phyloP scores from a whole-genome alignment of 176 grass and related monocot genomes.

The Oryza glaberrima region DNA sequence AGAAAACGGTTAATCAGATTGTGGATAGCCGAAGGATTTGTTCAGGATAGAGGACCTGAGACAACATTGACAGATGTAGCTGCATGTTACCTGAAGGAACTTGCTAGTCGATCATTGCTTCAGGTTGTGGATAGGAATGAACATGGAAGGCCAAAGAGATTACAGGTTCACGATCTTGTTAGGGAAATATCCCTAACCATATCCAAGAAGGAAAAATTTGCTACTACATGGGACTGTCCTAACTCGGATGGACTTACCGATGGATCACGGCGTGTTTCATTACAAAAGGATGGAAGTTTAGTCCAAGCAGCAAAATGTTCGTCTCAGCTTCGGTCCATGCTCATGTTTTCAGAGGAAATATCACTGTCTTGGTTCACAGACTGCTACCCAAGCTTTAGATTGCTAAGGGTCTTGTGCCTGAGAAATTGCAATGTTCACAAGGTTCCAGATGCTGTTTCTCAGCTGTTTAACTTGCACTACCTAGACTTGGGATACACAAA shows the following conservation, averaged over 20 bases:
- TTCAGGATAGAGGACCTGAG: conserved; percentile 39
- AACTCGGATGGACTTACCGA: not conserved
- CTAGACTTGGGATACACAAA: conserved; percentile 39
- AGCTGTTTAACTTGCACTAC: conserved; percentile 53
- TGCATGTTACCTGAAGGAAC: conserved; percentile 44
- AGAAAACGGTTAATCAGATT: conserved; percentile 45
- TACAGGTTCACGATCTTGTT: conserved; percentile 56
- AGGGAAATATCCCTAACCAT: conserved; percentile 42
- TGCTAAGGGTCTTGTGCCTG: conserved; percentile 44
- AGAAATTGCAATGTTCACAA: conserved; percentile 35
- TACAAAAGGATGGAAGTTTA: conserved; percentile 24
- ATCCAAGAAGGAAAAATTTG: conserved; percentile 48
- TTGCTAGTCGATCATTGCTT: conserved; percentile 42
- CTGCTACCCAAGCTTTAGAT: conserved; percentile 38
- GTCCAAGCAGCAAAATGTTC: not conserved
- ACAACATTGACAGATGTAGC: conserved; percentile 41
- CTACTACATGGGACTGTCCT: conserved; percentile 24
- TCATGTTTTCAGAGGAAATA: not conserved
- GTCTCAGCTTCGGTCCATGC: conserved; percentile 22
- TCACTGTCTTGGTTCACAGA: conserved; percentile 33
- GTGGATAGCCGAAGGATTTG: conserved; percentile 58
- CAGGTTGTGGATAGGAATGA: conserved; percentile 36
- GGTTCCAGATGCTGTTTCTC: conserved; percentile 40
- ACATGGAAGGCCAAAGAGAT: conserved; percentile 38
- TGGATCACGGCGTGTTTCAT: conserved; percentile 23